These are phyloP conservation scores for Acer yangbiense DNA, from an alignment of 345 rosid genomes.

Conservation along the genomic window DNA sequence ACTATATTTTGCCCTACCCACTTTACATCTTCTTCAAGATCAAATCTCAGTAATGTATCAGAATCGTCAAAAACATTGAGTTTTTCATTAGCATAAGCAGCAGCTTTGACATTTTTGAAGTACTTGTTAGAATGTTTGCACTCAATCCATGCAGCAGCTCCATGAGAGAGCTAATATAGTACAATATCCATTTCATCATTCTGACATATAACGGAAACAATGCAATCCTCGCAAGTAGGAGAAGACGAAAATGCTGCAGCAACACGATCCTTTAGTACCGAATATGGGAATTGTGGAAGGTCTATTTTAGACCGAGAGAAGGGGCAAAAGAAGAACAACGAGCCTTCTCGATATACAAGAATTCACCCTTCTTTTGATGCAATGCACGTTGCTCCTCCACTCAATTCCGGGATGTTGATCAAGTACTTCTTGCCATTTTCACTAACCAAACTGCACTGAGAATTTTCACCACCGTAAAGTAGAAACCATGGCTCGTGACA, in stretches of 20 bases:
- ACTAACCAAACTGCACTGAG: conserved; percentile 12
- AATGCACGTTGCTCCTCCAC: conserved; percentile 32
- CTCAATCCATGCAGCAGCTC: conserved; percentile 20
- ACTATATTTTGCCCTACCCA: not conserved
- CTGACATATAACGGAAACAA: conserved; percentile 1
- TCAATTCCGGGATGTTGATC: conserved; percentile 19
- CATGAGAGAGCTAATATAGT: conserved; percentile 2
- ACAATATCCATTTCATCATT: not conserved
- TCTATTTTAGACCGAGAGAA: conserved; percentile 28
- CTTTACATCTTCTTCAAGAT: not conserved
- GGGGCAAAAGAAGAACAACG: conserved; percentile 37
- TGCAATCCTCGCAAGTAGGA: conserved; percentile 31
- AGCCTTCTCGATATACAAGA: conserved; percentile 12
- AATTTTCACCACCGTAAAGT: conserved; percentile 18
- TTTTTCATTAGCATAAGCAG: not conserved
- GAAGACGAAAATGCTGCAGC: conserved; percentile 28
- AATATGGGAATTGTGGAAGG: conserved; percentile 24
- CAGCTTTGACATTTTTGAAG: not conserved
- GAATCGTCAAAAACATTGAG: conserved; percentile 17
- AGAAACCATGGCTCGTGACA: conserved; percentile 25
- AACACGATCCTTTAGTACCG: not conserved
- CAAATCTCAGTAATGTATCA: not conserved
- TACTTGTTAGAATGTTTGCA: not conserved
- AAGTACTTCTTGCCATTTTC: conserved; percentile 5
- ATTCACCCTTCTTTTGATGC: conserved; percentile 38